These are phyloP conservation scores for Phytophthora sp. DNA, from an alignment of 352 stramenopile genomes.

Conservation along the genomic window DNA sequence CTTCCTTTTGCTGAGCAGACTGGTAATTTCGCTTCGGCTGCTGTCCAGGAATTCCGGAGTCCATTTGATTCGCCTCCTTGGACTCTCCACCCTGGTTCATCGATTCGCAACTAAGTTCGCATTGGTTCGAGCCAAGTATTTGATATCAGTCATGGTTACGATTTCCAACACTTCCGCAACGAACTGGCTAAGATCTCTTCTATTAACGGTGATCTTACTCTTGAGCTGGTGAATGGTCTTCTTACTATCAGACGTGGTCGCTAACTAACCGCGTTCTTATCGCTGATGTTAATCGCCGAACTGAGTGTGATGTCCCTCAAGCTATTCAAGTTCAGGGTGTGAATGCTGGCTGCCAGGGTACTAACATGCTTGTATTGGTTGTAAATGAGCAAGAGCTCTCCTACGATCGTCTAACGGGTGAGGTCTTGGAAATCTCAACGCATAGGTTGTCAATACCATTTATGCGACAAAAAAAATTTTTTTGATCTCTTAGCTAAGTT, in stretches of 20 bases:
- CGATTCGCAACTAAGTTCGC: constrained; percentile 1
- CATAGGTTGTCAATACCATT: no score
- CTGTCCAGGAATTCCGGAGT: constrained; percentile 1
- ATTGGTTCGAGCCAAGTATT: neutral
- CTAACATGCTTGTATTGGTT: no score
- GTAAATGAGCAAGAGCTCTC: no score
- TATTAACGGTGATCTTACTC: constrained; percentile 27
- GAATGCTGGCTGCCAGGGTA: no score
- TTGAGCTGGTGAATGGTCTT: neutral
- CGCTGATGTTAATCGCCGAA: neutral
- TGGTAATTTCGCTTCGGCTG: neutral
- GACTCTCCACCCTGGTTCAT: constrained; percentile 1
- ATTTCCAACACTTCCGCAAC: neutral
- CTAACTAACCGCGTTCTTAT: neutral
- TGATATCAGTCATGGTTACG: no score
- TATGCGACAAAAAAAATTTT: constrained; percentile 15
- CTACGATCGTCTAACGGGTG: neutral
- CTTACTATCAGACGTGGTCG: neutral
- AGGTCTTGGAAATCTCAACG: neutral
- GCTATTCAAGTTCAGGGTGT: neutral
- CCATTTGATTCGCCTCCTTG: neutral
- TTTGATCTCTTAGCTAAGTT: constrained; percentile 16
- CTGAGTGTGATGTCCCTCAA: neutral
- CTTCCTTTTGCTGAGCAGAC: no score
- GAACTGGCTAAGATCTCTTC: neutral